Evolutionary conservation across 306 rosid species (phyloP).

Genomic region (Carpinus viminea): DNA sequence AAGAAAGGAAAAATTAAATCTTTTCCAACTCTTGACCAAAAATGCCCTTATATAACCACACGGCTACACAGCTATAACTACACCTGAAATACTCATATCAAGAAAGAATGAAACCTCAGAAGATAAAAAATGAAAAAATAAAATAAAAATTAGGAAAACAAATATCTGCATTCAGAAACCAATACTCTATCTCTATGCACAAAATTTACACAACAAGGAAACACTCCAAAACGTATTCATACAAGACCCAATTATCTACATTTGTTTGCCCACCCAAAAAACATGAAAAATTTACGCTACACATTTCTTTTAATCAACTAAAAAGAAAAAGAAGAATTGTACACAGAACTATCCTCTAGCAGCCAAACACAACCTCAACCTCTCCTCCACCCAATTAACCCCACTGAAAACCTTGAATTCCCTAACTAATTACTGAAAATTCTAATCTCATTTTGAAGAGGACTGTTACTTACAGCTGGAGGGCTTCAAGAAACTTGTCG

Average conservation of each 20-base stretch:
- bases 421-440: background rate
- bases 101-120: too few relatives aligned
- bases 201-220: background rate
- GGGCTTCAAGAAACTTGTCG: slow-evolving; percentile 96
- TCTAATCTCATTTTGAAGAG: background rate
- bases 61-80: too few relatives aligned
- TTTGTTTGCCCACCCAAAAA: background rate
- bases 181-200: too few relatives aligned
- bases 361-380: background rate
- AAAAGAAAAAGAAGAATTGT: background rate
- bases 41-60: background rate
- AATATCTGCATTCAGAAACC: too few relatives aligned
- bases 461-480: slow-evolving; percentile 68
- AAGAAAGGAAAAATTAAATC: too few relatives aligned
- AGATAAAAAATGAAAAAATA: too few relatives aligned
- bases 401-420: slow-evolving; percentile 2
- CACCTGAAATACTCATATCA: too few relatives aligned
- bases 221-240: background rate
- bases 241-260: background rate
- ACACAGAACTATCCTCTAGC: background rate
- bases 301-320: background rate
- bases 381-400: background rate
- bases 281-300: too few relatives aligned
- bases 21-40: too few relatives aligned
- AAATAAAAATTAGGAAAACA: background rate